These are phyloP conservation scores for Leavenworthia alabamica DNA, from an alignment of 345 rosid genomes.

Conservation along the genomic window DNA sequence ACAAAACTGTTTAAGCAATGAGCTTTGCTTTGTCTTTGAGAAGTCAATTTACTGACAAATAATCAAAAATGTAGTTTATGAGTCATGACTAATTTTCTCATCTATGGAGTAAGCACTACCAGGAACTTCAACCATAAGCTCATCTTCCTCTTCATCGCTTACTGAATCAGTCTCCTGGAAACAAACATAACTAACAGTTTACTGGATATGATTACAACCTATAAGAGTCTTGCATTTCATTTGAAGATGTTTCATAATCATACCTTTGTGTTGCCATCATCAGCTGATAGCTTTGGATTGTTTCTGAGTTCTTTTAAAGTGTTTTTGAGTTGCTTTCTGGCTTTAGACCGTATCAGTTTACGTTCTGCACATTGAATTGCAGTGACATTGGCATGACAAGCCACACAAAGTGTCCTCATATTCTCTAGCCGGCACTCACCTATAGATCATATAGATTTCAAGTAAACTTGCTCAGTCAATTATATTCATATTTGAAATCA, in stretches of 20 bases:
- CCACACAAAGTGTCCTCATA: slow-evolving; percentile 90
- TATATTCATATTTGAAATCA: not conserved
- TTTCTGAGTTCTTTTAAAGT: slow-evolving; percentile 38
- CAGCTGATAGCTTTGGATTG: slow-evolving; percentile 6
- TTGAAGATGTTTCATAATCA: not conserved
- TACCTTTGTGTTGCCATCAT: slow-evolving; percentile 15
- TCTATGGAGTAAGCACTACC: slow-evolving; percentile 69
- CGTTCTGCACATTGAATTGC: slow-evolving; percentile 65
- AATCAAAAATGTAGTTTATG: not conserved
- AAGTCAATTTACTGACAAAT: not conserved
- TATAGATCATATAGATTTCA: slow-evolving; percentile 26
- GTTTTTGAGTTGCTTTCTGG: slow-evolving; percentile 56
- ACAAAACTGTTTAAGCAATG: not conserved
- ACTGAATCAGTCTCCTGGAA: slow-evolving; percentile 37
- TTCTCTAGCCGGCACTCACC: slow-evolving; percentile 91
- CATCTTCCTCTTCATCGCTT: slow-evolving; percentile 39
- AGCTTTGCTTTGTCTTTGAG: slow-evolving; percentile 6
- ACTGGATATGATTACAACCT: not conserved
- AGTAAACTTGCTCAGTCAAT: not conserved
- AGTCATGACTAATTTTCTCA: not conserved
- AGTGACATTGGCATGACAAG: slow-evolving; percentile 80
- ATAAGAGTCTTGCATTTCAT: not conserved
- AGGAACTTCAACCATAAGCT: slow-evolving; percentile 72
- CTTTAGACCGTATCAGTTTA: slow-evolving; percentile 40
- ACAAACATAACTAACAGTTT: not conserved